A percentile compares a stretch with the other conserved stretches of the same genome.
These are phyloP conservation scores for Kwoniella bestiolae DNA, from an alignment of 768 basidiomycete genomes.

Conservation along the genomic window DNA sequence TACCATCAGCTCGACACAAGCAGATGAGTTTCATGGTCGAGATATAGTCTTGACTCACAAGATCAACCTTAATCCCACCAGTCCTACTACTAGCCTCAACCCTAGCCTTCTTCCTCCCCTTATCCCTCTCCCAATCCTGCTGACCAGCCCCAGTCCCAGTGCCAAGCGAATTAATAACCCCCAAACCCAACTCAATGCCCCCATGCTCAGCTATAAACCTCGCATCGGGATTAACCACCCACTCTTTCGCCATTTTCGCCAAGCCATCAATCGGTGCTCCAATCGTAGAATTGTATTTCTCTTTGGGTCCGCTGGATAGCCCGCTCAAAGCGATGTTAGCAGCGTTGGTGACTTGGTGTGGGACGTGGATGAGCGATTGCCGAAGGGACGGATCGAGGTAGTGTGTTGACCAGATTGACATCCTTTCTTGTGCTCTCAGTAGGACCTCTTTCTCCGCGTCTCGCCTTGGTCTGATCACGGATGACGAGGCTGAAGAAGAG, in stretches of 20 bases:
- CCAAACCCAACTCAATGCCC: slow-evolving; percentile 47
- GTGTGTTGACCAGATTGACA: slow-evolving; percentile 53
- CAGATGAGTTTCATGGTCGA: not conserved
- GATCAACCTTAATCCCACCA: slow-evolving; percentile 47
- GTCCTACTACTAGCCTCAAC: slow-evolving; percentile 39
- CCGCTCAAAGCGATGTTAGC: slow-evolving; percentile 41
- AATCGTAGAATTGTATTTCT: slow-evolving; percentile 33
- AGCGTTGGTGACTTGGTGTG: slow-evolving; percentile 37
- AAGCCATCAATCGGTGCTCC: slow-evolving; percentile 51
- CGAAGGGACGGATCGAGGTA: slow-evolving; percentile 45
- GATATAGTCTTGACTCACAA: slow-evolving; percentile 34
- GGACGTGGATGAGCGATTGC: slow-evolving; percentile 30
- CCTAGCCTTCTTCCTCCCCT: slow-evolving; percentile 44
- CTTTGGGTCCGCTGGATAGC: slow-evolving; percentile 34
- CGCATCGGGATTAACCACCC: slow-evolving; percentile 46
- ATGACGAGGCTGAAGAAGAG: not conserved
- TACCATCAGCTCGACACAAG: not conserved
- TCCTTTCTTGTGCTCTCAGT: slow-evolving; percentile 37
- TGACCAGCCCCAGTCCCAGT: too few relatives aligned
- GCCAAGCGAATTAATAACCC: slow-evolving; percentile 39
- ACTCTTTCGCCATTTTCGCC: slow-evolving; percentile 40
- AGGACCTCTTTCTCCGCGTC: slow-evolving; percentile 40
- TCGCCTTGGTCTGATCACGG: slow-evolving; percentile 6
- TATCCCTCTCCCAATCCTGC: slow-evolving; percentile 40
- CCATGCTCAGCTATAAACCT: slow-evolving; percentile 42